A percentile compares a stretch with the other conserved stretches of the same genome.
These are phyloP conservation scores for Aethionema arabicum DNA, from an alignment of 345 rosid species.

Conservation along the genomic window DNA sequence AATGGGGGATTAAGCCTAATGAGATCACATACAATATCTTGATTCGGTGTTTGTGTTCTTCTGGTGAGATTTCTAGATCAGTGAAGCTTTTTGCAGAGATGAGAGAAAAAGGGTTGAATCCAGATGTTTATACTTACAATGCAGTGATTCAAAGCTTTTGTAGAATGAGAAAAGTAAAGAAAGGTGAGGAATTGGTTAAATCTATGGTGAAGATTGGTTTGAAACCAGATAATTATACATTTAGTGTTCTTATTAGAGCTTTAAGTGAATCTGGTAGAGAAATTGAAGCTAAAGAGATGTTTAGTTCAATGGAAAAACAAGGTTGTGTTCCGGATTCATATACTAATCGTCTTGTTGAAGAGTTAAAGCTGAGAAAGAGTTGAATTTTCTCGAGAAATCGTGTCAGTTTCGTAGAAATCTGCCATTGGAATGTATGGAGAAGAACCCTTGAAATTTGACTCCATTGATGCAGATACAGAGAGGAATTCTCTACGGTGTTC, in stretches of 20 bases:
- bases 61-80: slow-evolving; percentile 57
- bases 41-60: slow-evolving; percentile 52
- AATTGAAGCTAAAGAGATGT: slow-evolving; percentile 60
- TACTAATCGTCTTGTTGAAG: slow-evolving; percentile 47
- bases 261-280: slow-evolving; percentile 51
- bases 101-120: slow-evolving; percentile 59
- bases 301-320: slow-evolving; percentile 55
- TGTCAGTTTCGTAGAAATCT: slow-evolving; percentile 25
- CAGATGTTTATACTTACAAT: slow-evolving; percentile 62
- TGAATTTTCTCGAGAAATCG: slow-evolving; percentile 11
- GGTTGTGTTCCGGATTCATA: slow-evolving; percentile 62
- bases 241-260: slow-evolving; percentile 51
- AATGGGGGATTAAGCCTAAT: slow-evolving; percentile 81
- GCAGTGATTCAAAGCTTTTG: slow-evolving; percentile 63
- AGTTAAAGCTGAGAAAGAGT: slow-evolving; percentile 29
- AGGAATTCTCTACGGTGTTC: too few relatives aligned
- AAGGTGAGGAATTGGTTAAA: slow-evolving; percentile 55
- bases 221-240: slow-evolving; percentile 68
- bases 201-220: slow-evolving; percentile 54
- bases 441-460: too few relatives aligned
- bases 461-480: too few relatives aligned
- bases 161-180: slow-evolving; percentile 52
- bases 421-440: not conserved
- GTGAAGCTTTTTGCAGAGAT: slow-evolving; percentile 55
- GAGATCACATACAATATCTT: slow-evolving; percentile 66